Evolutionary conservation across 192 early-diverging fungal genomes (phyloP).

Genomic region (Coemansia sp.): DNA sequence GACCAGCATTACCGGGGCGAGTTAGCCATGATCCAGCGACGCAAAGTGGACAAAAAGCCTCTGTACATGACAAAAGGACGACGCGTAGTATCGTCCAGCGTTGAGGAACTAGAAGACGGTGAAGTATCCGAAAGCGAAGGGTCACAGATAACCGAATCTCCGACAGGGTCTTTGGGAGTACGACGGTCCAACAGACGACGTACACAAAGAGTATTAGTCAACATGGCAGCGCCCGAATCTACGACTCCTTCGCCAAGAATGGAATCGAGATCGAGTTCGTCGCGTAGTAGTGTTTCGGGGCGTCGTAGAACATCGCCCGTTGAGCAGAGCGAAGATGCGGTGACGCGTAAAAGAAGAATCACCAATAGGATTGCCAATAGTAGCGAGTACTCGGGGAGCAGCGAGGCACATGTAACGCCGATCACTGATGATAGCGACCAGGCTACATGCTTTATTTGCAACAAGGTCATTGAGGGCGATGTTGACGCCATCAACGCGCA

Average conservation of each 20-base stretch:
- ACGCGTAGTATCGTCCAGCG: not conserved
- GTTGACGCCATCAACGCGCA: conserved; percentile 65
- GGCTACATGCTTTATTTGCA: conserved; percentile 22
- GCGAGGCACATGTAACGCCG: not conserved
- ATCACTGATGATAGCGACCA: not conserved
- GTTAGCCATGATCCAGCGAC: not conserved
- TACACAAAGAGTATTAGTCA: conserved; percentile 8
- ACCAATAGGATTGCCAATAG: not conserved
- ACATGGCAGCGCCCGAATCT: not conserved
- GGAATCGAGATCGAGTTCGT: no score
- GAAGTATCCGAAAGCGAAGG: not conserved
- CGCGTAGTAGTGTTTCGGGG: no score
- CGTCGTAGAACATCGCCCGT: not conserved
- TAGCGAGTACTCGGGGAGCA: no score
- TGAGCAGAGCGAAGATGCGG: not conserved
- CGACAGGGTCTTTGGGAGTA: not conserved
- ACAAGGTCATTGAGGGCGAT: conserved; percentile 25
- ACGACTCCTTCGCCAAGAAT: not conserved
- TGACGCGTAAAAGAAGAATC: not conserved
- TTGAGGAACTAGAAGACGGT: not conserved
- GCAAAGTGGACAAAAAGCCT: not conserved
- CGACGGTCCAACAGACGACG: conserved; percentile 5
- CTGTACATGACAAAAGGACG: not conserved
- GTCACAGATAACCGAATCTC: not conserved
- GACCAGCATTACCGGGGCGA: not conserved